Percentiles rank a stretch among this genome's conserved stretches.
phyloP scores from a whole-genome alignment of 192 early-diverging fungal genomes.

The Geranomyces variabilis region DNA sequence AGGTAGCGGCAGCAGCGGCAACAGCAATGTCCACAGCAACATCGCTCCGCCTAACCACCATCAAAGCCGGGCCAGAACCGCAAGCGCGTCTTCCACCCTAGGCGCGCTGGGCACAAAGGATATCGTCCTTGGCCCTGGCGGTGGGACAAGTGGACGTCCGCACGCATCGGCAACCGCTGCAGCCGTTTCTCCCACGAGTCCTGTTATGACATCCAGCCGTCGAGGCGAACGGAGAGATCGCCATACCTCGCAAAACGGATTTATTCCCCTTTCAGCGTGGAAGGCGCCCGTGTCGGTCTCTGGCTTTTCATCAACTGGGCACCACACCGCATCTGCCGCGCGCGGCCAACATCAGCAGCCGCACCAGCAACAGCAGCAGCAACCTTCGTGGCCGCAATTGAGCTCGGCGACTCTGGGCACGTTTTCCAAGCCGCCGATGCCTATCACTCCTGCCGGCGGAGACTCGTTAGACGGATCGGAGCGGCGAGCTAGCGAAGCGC shows the following conservation, averaged over 20 bases:
- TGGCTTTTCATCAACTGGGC: background rate
- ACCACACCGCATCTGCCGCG: background rate
- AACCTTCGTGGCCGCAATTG: constrained; percentile 35
- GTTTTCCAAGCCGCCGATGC: constrained; percentile 19
- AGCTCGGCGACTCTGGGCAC: constrained; percentile 28
- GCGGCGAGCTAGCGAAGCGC: background rate
- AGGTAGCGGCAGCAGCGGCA: background rate
- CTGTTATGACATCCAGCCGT: background rate
- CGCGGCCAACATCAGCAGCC: background rate
- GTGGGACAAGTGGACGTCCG: constrained; percentile 13
- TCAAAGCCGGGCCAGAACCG: constrained; percentile 6
- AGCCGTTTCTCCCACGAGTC: background rate
- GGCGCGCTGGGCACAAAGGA: constrained; percentile 26
- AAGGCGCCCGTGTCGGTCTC: background rate
- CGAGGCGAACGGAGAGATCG: constrained; percentile 9
- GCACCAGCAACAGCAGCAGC: no score
- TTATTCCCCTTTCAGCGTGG: constrained; percentile 16
- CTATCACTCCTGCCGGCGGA: background rate
- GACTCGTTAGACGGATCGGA: constrained; percentile 1
- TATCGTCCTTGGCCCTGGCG: constrained; percentile 29
- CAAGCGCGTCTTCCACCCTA: constrained; percentile 16
- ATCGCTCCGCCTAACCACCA: background rate
- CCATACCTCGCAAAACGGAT: constrained; percentile 16
- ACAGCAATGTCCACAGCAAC: background rate
- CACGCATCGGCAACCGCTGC: background rate